phyloP scores from a whole-genome alignment of 148 eudicot species.

The Amaranthus hypochondriacus region DNA sequence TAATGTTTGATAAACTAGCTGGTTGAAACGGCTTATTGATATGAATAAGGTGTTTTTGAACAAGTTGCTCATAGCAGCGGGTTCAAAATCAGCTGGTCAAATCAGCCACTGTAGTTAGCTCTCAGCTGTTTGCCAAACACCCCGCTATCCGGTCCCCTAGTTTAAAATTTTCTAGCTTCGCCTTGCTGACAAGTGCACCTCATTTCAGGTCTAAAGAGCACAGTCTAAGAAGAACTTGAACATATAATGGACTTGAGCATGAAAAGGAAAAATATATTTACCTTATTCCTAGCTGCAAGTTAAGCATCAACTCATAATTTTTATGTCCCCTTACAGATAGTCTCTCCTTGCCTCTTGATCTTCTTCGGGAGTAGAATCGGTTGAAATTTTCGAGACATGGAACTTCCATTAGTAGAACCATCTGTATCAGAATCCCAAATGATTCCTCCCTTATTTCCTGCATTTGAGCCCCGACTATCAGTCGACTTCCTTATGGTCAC shows the following conservation, averaged over 20 bases:
- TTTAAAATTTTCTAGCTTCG: no score
- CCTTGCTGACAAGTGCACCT: no score
- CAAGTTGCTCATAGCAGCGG: no score
- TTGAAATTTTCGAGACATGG: slow-evolving; percentile 19
- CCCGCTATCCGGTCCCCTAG: no score
- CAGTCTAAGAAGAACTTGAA: background rate
- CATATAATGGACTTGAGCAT: background rate
- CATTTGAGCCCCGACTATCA: slow-evolving; percentile 40
- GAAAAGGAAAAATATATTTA: slow-evolving; percentile 16
- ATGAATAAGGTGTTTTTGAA: no score
- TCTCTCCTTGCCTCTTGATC: slow-evolving; percentile 53
- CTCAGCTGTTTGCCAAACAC: no score
- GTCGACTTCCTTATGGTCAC: slow-evolving; percentile 32
- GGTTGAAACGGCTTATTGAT: no score
- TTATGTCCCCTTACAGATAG: slow-evolving; percentile 81
- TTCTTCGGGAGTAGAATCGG: slow-evolving; percentile 35
- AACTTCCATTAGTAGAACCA: slow-evolving; percentile 15
- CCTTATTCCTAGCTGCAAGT: slow-evolving; percentile 95
- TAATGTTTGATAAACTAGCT: no score
- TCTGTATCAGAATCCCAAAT: slow-evolving; percentile 30
- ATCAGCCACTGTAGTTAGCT: no score
- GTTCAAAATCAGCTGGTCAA: no score
- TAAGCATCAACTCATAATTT: slow-evolving; percentile 89
- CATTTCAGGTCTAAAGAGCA: no score
- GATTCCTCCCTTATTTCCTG: slow-evolving; percentile 18